phyloP scores from a whole-genome alignment of 768 basidiomycete species.

The Jaapia argillacea region DNA sequence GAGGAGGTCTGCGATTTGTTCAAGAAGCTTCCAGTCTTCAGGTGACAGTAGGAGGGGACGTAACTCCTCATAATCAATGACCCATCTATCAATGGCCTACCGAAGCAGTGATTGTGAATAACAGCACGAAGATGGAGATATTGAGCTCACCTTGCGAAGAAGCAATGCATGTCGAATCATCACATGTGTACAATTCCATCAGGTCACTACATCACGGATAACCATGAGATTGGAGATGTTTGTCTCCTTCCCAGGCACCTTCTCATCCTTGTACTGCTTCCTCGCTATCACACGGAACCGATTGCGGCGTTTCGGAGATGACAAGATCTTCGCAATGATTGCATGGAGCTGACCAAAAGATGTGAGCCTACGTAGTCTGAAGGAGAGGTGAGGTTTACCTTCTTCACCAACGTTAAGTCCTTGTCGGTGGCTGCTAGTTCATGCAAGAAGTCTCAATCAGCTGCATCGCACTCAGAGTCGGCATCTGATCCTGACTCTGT shows the following conservation, averaged over 20 bases:
- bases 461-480: too few relatives aligned
- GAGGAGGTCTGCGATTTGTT: background rate
- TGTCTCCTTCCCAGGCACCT: constrained; percentile 1
- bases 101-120: background rate
- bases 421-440: background rate
- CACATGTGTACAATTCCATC: constrained; percentile 26
- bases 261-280: constrained; percentile 5
- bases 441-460: constrained; percentile 11
- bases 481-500: too few relatives aligned
- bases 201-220: constrained; percentile 21
- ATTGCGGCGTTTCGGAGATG: constrained; percentile 20
- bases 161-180: constrained; percentile 20
- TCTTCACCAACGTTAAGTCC: constrained; percentile 10
- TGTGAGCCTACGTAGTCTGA: background rate
- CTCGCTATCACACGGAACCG: constrained; percentile 13
- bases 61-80: constrained; percentile 11
- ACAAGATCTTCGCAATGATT: constrained; percentile 21
- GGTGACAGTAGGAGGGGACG: constrained; percentile 8
- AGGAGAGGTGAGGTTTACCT: constrained; percentile 2
- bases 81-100: constrained; percentile 25
- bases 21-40: constrained; percentile 5
- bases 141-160: constrained; percentile 14
- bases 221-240: constrained; percentile 15
- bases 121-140: background rate
- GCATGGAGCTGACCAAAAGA: constrained; percentile 16